Base-by-base conservation (phyloP, 495 filamentous ascomycete genomes). In the Hypomontagnella monticulosa region DNA sequence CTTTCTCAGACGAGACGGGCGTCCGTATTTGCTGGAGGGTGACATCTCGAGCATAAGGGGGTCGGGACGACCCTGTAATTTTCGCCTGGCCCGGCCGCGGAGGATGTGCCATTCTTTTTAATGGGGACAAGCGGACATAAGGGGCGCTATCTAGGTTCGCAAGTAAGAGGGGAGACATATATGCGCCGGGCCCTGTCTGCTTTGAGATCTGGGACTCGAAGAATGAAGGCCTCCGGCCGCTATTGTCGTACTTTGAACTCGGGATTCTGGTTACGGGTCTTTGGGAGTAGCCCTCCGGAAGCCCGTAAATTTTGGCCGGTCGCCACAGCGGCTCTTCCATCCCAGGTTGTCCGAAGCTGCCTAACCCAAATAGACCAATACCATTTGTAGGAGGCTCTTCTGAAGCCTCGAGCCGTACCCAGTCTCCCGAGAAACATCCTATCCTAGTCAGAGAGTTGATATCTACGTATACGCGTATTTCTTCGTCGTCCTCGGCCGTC, bases 401-500 rank as follows among this genome's bases (percentile, higher is more conserved):
- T 11, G 89, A 82, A 0, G 85, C 79, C 77, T 95, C 91, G 15
- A 99, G 79, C 3, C 88, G 85, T n/a, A 97, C 92, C 95, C 95
- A 99, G 71, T 99, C 95, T 11, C 95, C 95, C 0, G 94, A 97
- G 74, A 99, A 99, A 72, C 93, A 97, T 23, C 93, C 92, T 38
- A 98, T 85, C 59, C 91, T 90, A n/a, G 90, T 87, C 9, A 99
- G 78, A 14, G 91, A 88, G 59, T 84, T 89, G 27, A 93, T 88
- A 63, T 95, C 92, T 6, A 98, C 92, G 74, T 93, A 98, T 14
- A 97, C 80, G 38, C 94, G 85, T 2, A 90, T 88, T 71, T 98
- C 96, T 50, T 92, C 87, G 65, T 98, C 95, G 49, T 97, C 93
- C 16, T 86, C 85, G 18, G 76, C 61, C 3, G 82, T 78, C 4